These are phyloP conservation scores for Vicia sativa DNA, from an alignment of 306 rosid genomes.

Conservation along the genomic window DNA sequence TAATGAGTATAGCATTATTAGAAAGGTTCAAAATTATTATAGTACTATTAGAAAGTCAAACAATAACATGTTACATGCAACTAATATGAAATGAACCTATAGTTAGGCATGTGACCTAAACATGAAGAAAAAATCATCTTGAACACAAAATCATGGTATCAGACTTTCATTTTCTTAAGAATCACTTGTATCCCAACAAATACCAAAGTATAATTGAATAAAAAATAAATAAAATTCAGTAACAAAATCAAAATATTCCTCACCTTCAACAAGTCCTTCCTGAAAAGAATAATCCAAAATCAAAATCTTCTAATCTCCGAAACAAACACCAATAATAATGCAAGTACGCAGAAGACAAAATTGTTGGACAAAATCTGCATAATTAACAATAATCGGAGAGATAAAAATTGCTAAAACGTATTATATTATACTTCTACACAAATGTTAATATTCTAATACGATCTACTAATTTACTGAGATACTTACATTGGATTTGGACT, in stretches of 20 bases:
- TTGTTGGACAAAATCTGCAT: conserved; percentile 61
- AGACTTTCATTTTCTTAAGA: not conserved
- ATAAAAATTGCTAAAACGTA: not conserved
- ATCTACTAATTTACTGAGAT: not conserved
- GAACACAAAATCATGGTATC: not conserved
- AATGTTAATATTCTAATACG: not conserved
- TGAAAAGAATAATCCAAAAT: conserved; percentile 35
- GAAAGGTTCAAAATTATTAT: not conserved
- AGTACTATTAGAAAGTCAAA: conserved; percentile 37
- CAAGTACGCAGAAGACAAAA: conserved; percentile 40
- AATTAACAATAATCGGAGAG: conserved; percentile 27
- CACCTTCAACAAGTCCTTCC: conserved; percentile 42
- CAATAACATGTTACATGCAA: conserved; percentile 29
- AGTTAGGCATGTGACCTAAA: not conserved
- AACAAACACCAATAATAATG: conserved; percentile 36
- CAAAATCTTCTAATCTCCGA: conserved; percentile 44
- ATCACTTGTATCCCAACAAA: not conserved
- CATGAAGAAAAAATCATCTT: not conserved
- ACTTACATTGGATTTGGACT: conserved; percentile 59
- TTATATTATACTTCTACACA: not conserved
- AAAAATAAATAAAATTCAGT: conserved; percentile 4
- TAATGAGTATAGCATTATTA: no score
- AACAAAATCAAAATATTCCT: conserved; percentile 12
- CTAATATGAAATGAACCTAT: conserved; percentile 3
- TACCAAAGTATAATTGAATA: not conserved